Conservation (phyloP, 768 basidiomycete genomes). For the Chalciporus pseudorubinellus region DNA sequence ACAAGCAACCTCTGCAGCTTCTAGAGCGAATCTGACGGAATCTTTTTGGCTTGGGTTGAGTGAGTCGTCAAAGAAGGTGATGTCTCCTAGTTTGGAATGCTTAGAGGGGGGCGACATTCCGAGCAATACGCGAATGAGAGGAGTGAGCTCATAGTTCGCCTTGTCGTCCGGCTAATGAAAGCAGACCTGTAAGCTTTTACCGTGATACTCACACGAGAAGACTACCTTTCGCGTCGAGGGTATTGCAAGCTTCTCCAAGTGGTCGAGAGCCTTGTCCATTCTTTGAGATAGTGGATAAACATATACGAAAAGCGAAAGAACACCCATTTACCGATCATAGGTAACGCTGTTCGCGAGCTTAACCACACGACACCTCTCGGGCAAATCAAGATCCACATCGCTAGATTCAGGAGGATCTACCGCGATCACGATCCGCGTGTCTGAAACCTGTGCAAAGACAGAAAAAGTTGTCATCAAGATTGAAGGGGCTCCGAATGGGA, state of each 20-base stretch:
- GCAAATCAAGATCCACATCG: slow-evolving; percentile 70
- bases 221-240: slow-evolving; percentile 26
- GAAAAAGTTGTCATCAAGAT: neutral
- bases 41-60: slow-evolving; percentile 84
- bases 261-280: slow-evolving; percentile 82
- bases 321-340: slow-evolving; percentile 63
- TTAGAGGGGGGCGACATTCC: slow-evolving; percentile 55
- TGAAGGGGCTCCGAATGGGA: neutral
- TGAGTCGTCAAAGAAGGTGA: slow-evolving; percentile 70
- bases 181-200: neutral
- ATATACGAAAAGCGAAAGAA: neutral
- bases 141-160: slow-evolving; percentile 41
- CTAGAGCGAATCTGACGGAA: slow-evolving; percentile 81
- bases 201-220: neutral
- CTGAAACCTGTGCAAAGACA: slow-evolving; percentile 57
- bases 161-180: slow-evolving; percentile 39
- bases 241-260: slow-evolving; percentile 49
- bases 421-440: slow-evolving; percentile 78
- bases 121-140: slow-evolving; percentile 67
- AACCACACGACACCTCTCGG: slow-evolving; percentile 79
- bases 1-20: slow-evolving; percentile 78
- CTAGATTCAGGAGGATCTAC: slow-evolving; percentile 60
- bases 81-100: slow-evolving; percentile 32
- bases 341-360: slow-evolving; percentile 93
- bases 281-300: slow-evolving; percentile 38